A percentile compares a stretch with the other conserved stretches of the same genome.
phyloP scores from a whole-genome alignment of 2,329 filamentous ascomycete genomes.

The Arachnopeziza araneosa region DNA sequence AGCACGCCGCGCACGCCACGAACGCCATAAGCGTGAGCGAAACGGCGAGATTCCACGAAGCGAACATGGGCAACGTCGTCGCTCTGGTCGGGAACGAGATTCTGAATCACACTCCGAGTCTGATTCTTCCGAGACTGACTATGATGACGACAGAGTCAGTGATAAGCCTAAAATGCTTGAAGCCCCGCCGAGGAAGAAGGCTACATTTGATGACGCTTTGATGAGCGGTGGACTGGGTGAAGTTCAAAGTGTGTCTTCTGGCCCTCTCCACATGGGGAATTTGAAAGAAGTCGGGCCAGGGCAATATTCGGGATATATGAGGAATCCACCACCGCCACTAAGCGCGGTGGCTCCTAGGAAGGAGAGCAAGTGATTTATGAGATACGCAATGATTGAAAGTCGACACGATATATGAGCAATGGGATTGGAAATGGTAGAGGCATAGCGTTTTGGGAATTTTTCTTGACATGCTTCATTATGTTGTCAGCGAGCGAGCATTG shows the following conservation, averaged over 20 bases:
- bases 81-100: slow-evolving; percentile 14
- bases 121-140: slow-evolving; percentile 20
- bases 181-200: slow-evolving; percentile 17
- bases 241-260: not conserved
- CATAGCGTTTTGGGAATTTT: not conserved
- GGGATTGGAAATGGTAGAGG: not conserved
- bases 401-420: not conserved
- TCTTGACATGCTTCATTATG: not conserved
- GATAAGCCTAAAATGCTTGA: slow-evolving; percentile 26
- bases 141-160: slow-evolving; percentile 6
- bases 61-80: slow-evolving; percentile 15
- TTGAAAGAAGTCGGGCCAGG: slow-evolving; percentile 14
- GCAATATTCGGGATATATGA: slow-evolving; percentile 17
- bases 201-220: slow-evolving; percentile 19
- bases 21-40: slow-evolving; percentile 28
- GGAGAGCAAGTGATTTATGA: not conserved
- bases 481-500: not conserved
- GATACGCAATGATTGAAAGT: not conserved
- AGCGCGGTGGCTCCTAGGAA: not conserved
- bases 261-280: not conserved
- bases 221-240: slow-evolving; percentile 28
- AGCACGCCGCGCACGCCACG: slow-evolving; percentile 27
- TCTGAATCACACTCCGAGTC: slow-evolving; percentile 18
- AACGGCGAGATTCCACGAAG: slow-evolving; percentile 9
- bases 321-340: slow-evolving; percentile 10